Conservation (phyloP, 2,329 filamentous ascomycete genomes). For the Ophiostoma sp. region DNA sequence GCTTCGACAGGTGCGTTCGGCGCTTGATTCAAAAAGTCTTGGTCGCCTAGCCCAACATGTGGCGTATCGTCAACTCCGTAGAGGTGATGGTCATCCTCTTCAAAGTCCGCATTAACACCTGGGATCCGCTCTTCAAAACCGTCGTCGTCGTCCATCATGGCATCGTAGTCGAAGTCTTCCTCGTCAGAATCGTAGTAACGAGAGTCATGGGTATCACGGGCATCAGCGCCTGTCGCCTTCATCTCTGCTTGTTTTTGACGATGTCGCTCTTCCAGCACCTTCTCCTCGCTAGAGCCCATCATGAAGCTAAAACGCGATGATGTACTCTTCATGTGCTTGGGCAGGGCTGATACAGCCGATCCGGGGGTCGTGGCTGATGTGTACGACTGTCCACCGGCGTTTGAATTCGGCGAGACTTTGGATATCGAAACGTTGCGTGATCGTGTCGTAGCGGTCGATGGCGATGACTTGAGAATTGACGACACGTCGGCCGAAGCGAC, state of each 20-base stretch:
- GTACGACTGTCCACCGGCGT: conserved; percentile 22
- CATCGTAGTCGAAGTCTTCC: conserved; percentile 55
- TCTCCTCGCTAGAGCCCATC: conserved; percentile 61
- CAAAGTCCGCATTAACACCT: conserved; percentile 42
- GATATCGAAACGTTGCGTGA: conserved; percentile 52
- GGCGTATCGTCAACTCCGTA: conserved; percentile 28
- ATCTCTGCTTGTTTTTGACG: conserved; percentile 61
- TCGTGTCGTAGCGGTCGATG: conserved; percentile 38
- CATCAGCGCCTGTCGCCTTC: conserved; percentile 36
- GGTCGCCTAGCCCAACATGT: not conserved
- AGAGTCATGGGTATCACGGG: conserved; percentile 46
- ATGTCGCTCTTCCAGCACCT: conserved; percentile 66
- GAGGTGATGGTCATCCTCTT: conserved; percentile 42
- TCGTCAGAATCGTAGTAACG: conserved; percentile 59
- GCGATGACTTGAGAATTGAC: conserved; percentile 29
- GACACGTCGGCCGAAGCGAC: conserved; percentile 30
- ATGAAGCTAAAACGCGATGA: conserved; percentile 79
- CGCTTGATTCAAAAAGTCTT: not conserved
- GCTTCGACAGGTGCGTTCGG: conserved; percentile 42
- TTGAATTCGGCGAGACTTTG: conserved; percentile 42
- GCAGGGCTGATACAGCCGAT: conserved; percentile 40
- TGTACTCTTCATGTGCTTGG: conserved; percentile 66
- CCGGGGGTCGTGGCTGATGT: conserved; percentile 20
- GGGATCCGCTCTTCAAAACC: conserved; percentile 63
- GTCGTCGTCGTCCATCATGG: conserved; percentile 61